phyloP scores from a whole-genome alignment of 495 filamentous ascomycete genomes.

The Coniosporium apollinis region DNA sequence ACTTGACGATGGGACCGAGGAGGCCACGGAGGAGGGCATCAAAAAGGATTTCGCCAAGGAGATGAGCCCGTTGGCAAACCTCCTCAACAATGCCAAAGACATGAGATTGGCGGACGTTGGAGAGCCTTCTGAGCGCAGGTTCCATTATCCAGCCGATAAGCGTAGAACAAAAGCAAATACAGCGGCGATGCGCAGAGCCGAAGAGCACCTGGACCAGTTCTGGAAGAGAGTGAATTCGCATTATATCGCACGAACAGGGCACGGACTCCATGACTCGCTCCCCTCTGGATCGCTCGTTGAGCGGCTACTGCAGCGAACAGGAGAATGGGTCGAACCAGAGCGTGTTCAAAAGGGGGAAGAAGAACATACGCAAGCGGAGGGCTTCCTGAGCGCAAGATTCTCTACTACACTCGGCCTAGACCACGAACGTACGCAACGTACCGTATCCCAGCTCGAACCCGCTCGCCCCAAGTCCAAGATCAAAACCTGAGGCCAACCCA shows the following conservation, averaged over 20 bases:
- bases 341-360: too few relatives aligned
- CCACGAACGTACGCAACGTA: too few relatives aligned
- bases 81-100: slow-evolving; percentile 6
- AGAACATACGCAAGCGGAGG: too few relatives aligned
- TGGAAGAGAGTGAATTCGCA: too few relatives aligned
- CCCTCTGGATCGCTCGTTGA: too few relatives aligned
- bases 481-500: slow-evolving; percentile 26
- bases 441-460: too few relatives aligned
- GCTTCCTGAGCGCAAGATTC: too few relatives aligned
- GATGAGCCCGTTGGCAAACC: slow-evolving; percentile 4
- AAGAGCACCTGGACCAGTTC: slow-evolving; percentile 32
- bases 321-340: slow-evolving; percentile 32
- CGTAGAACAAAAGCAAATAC: slow-evolving; percentile 28
- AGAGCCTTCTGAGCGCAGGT: slow-evolving; percentile 18
- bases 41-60: slow-evolving; percentile 15
- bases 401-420: too few relatives aligned
- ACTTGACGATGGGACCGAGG: slow-evolving; percentile 16
- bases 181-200: slow-evolving; percentile 27
- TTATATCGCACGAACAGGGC: too few relatives aligned
- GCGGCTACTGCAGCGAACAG: slow-evolving; percentile 29
- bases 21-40: slow-evolving; percentile 15
- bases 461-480: slow-evolving; percentile 23
- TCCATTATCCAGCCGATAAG: slow-evolving; percentile 34
- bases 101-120: slow-evolving; percentile 10
- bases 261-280: too few relatives aligned